Base-by-base conservation (phyloP, 2,329 filamentous ascomycete genomes). In the Colletotrichum aenigma region DNA sequence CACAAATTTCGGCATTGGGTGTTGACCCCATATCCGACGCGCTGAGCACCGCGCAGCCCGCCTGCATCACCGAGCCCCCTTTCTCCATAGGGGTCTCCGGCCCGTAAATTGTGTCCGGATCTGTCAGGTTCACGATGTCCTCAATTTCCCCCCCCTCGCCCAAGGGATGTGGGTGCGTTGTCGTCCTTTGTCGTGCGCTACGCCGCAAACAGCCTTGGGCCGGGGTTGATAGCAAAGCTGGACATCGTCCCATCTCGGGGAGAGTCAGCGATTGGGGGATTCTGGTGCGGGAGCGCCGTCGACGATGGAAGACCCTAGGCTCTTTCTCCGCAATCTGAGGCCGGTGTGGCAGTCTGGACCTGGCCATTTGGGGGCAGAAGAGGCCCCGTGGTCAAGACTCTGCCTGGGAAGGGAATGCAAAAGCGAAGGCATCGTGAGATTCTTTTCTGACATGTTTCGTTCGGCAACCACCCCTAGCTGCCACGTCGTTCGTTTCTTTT, bases 401-500 rank as follows among this genome's bases (percentile, higher is more conserved):
- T 43, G 26, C 55, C 48, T 56, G 24, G n/a, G 70, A 56, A 52
- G 21, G 70, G 64, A 73, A 60, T 68, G 73, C 64, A 67, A 75
- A 73, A 69, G 64, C 70, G 74, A 75, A 75, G 74, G 64, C 58
- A 75, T 75, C 74, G 74, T 75, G 74, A 75, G 70, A 73, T 69
- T 75, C 55, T 16, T 21, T 34, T 18, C 56, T 62, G 28, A 18
- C 28, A 34, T 34, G 32, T 48, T 60, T 62, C 56, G 55, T 65
- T 64, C 56, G 55, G 48, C 56, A 56, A 21, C 18, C 58, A n/a
- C 34, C 58, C 38, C 55, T 26, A 52, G 18, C 58, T 69, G 74
- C 74, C 74, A 75, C 74, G 74, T 75, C 64, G 70, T 26, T 58
- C 43, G 43, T 73, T 38, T 32, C 56, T 73, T 67, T 58, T 60